Base-by-base conservation (phyloP, 176 grass and related monocot genomes). In the Otatea glauca region DNA sequence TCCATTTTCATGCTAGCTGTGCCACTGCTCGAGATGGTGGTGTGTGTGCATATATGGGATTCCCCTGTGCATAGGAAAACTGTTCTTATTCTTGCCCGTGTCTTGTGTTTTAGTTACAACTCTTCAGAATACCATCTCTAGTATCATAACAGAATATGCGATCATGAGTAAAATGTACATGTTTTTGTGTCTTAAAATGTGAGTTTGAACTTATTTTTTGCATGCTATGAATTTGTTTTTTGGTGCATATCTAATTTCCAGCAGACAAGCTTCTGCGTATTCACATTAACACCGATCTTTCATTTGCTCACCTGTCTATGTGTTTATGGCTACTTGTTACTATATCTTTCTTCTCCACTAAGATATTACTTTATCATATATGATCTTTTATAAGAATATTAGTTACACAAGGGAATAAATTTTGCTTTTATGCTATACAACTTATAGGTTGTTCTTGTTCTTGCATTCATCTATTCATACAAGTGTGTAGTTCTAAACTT, bases 351-450 rank as follows among this genome's bases (percentile, higher is more conserved):
- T 81, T 61, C 13, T 17, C 7, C 58, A 69, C 13, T 81, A 76
- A 35, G 17, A 65, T 74, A 81, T n/a, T 38, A 53, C 77, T 76
- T 2, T 63, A 53, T 53, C 43, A 65, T 83, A 34, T 37, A 63
- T 53, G 17, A 44, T 81, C 47, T 81, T 70, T 56, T 76, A 50
- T 68, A 81, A 69, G 59, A 81, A 29, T 14, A 71, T 43, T 70
- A 64, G 49, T 65, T 51, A 51, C 8, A 18, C 3, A 18, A 24
- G 67, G 16, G 24, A 59, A 56, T 32, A 50, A 71, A 64, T 55
- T 85, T 85, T 44, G 5, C 14, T 77, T 72, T 77, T 82, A 42
- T 68, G 23, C 10, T 65, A 67, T 81, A 77, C 71, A 58, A 72
- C 15, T 59, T 44, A 21, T 78, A 59, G 9, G 15, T n/a, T 45